Base-by-base conservation (phyloP, 2,329 filamentous ascomycete genomes). In the Myriangium duriaei region DNA sequence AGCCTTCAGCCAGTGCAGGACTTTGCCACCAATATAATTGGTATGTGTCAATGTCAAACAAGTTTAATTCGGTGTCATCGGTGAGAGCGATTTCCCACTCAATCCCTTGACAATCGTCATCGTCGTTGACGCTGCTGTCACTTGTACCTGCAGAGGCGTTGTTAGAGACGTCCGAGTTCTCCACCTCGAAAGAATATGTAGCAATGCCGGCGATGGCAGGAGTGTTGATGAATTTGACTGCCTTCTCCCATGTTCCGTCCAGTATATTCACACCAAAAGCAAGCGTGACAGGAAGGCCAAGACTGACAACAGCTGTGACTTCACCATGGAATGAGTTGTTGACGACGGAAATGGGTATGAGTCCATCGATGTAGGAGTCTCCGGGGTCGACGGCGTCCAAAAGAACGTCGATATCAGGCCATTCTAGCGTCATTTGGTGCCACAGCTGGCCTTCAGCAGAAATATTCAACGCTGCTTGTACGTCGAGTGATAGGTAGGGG, bases 361-460 rank as follows among this genome's bases (percentile, higher is more conserved):
- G n/a, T 7, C 21, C 21, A 26, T 7, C 7, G n/a, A n/a, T n/a
- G n/a, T 26, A 26, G 7, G 21, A 26, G 7, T 26, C 7, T 7
- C 7, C 7, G 21, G 7, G 21, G 21, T 26, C 21, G 7, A 26
- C 21, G 21, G 21, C 21, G n/a, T 26, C 21, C 6, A 45, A 31
- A 5, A 33, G 34, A 7, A 37, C 43, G 4, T 39, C 32, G 32
- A 41, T 39, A 4, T 18, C 18, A 5, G 43, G 41, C 37, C 37
- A 43, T 21, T 40, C 38, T n/a, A 43, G 18, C n/a, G 34, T 36
- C 2, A 34, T 38, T 14, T 41, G 40, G 3, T 37, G 32, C n/a
- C 42, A 31, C n/a, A 45, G 18, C 16, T 43, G 41, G 15, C 43
- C 41, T 17, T 40, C 41, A 9, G 41, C 43, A 9, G 42, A 32